phyloP scores from a whole-genome alignment of 306 rosid species.

The Prunus campanulata region DNA sequence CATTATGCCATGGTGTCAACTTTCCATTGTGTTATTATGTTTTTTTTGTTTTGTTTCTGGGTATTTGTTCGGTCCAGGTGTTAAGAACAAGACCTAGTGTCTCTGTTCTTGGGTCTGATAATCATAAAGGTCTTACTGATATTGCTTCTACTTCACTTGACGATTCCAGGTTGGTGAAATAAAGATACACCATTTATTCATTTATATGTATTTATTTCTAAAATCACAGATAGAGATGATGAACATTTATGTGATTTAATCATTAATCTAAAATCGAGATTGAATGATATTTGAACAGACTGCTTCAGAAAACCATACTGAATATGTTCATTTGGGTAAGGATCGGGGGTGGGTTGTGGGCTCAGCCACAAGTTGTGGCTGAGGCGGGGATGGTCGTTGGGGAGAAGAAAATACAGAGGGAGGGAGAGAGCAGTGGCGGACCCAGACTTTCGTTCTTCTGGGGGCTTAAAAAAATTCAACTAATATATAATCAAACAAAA shows the following conservation, averaged over 20 bases:
- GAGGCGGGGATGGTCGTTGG: no score
- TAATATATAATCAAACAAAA: no score
- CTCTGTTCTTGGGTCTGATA: conserved; percentile 43
- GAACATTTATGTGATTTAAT: neutral
- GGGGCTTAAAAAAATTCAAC: no score
- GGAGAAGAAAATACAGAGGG: no score
- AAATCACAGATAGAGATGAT: neutral
- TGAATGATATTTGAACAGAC: neutral
- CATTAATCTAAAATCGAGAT: neutral
- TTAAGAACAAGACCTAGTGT: conserved; percentile 50
- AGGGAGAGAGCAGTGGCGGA: no score
- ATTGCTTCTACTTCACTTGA: conserved; percentile 56
- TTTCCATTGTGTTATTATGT: conserved; percentile 12
- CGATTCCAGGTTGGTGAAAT: conserved; percentile 58
- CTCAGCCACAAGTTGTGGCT: no score
- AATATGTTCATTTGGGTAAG: no score
- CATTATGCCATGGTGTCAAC: conserved; percentile 1
- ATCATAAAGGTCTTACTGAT: conserved; percentile 65
- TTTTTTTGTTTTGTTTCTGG: neutral
- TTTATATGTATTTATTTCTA: neutral
- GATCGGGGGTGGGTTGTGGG: no score
- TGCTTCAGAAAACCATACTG: no score
- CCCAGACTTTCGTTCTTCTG: no score
- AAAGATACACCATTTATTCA: neutral
- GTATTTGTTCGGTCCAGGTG: conserved; percentile 42